These are phyloP conservation scores for Aristolochia contorta DNA, from an alignment of 164 flowering plant genomes.

Conservation along the genomic window DNA sequence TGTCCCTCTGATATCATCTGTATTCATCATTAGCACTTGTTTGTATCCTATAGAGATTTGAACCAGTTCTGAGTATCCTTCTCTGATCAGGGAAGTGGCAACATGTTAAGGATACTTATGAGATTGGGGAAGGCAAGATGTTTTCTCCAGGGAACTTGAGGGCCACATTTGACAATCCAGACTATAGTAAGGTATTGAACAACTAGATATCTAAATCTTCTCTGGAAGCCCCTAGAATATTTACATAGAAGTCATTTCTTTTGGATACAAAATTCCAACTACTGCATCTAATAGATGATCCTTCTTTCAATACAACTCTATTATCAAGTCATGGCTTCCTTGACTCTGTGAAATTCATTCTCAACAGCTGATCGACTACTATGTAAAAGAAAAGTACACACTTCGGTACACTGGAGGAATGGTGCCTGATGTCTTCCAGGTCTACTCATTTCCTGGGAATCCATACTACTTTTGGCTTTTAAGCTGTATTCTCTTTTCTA, in stretches of 20 bases:
- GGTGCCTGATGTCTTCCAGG: constrained; percentile 99
- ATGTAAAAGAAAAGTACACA: constrained; percentile 84
- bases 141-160: constrained; percentile 97
- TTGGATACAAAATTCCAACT: too few species aligned
- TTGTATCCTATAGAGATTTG: too few species aligned
- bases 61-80: not conserved
- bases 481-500: not conserved
- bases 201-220: too few species aligned
- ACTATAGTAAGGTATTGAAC: constrained; percentile 58
- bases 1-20: not conserved
- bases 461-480: not conserved
- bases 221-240: too few species aligned
- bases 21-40: too few species aligned
- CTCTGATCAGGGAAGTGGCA: constrained; percentile 79
- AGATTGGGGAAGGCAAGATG: constrained; percentile 85
- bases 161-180: constrained; percentile 88
- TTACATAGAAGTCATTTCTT: too few species aligned
- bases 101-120: constrained; percentile 90
- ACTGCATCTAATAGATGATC: too few species aligned
- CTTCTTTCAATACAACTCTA: too few species aligned
- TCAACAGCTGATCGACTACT: constrained; percentile 74
- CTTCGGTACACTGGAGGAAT: constrained; percentile 99
- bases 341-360: not conserved
- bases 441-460: constrained; percentile 6
- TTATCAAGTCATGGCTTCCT: too few species aligned